A percentile compares a stretch with the other conserved stretches of the same genome.
Evolutionary conservation across 148 eudicot species (phyloP).

Genomic region (Nyssa sinensis): DNA sequence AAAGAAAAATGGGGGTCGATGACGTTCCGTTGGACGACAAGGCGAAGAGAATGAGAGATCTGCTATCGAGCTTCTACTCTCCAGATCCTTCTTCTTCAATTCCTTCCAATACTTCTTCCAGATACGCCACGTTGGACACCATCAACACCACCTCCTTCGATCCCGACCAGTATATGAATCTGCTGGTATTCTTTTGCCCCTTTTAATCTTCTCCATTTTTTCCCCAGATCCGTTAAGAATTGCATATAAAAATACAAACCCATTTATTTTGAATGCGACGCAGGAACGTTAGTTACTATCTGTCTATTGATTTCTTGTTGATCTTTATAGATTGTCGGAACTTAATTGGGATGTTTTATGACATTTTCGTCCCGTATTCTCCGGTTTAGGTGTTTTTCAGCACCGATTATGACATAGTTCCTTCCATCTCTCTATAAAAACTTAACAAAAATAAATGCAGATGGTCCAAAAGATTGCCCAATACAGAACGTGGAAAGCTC

Average conservation of each 20-base stretch:
- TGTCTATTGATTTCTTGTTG: no score
- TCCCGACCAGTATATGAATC: constrained; percentile 88
- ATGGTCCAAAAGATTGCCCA: no score
- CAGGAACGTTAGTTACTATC: no score
- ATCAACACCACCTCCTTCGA: constrained; percentile 89
- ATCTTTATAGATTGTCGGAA: background rate
- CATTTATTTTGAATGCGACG: background rate
- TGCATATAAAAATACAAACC: background rate
- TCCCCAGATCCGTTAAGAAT: background rate
- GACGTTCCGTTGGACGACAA: constrained; percentile 75
- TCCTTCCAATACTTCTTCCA: constrained; percentile 48
- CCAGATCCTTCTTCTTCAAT: constrained; percentile 52
- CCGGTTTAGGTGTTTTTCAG: no score
- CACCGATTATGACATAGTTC: no score
- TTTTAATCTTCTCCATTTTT: background rate
- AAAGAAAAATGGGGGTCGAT: constrained; percentile 41
- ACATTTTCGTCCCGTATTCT: background rate
- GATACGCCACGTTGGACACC: constrained; percentile 81
- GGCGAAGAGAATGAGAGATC: constrained; percentile 97
- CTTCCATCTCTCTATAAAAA: no score
- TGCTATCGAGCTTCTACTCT: constrained; percentile 88
- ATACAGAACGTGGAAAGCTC: no score
- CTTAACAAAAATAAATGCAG: no score
- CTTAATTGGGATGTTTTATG: background rate
- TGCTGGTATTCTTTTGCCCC: constrained; percentile 61